Evolutionary conservation across 2,329 filamentous ascomycete genomes (phyloP).

Genomic region (Periconia sp.): DNA sequence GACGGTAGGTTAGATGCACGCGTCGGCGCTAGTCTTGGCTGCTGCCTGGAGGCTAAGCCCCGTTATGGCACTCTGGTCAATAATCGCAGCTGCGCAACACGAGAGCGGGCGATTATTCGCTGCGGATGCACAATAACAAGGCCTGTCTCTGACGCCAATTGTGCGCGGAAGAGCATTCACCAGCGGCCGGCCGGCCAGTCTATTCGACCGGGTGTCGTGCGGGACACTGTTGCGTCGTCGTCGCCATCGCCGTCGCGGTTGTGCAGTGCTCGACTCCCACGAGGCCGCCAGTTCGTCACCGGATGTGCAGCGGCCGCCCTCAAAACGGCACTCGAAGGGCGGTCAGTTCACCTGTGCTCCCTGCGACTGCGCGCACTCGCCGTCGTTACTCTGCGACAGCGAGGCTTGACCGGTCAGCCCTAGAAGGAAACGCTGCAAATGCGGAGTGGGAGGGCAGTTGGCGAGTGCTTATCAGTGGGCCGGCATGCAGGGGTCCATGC

Average conservation of each 20-base stretch:
- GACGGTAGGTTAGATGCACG: slow-evolving; percentile 23
- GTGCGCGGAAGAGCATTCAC: too few relatives aligned
- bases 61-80: slow-evolving; percentile 14
- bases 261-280: slow-evolving; percentile 1
- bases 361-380: too few relatives aligned
- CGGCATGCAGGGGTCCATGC: slow-evolving; percentile 1
- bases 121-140: slow-evolving; percentile 19
- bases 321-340: slow-evolving; percentile 18
- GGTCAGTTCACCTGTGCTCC: too few relatives aligned
- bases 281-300: slow-evolving; percentile 19
- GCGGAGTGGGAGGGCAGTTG: slow-evolving; percentile 1
- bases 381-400: slow-evolving; percentile 10
- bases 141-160: slow-evolving; percentile 22
- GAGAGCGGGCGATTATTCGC: slow-evolving; percentile 28
- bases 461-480: neutral
- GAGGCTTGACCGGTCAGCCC: slow-evolving; percentile 18
- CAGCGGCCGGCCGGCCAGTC: slow-evolving; percentile 14
- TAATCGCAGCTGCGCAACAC: slow-evolving; percentile 26
- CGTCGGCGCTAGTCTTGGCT: slow-evolving; percentile 18
- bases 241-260: slow-evolving; percentile 1
- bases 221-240: slow-evolving; percentile 10
- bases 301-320: slow-evolving; percentile 5
- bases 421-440: slow-evolving; percentile 12
- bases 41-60: slow-evolving; percentile 35
- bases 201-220: slow-evolving; percentile 1